Conservation (phyloP, 352 stramenopile genomes). For the Pythium diclinum region DNA sequence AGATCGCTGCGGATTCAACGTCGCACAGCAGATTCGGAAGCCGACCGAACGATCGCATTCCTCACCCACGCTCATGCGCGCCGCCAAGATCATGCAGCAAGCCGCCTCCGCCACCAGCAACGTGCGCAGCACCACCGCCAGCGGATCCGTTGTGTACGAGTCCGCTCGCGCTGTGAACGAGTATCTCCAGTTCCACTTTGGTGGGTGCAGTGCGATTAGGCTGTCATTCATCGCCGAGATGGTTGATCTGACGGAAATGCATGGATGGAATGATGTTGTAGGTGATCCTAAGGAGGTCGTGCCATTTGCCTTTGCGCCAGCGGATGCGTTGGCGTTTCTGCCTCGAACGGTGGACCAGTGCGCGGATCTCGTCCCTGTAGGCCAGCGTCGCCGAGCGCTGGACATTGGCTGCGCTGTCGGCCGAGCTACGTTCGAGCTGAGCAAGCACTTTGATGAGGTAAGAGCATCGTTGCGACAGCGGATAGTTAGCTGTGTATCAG, state of each 20-base stretch:
- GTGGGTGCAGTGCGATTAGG: slow-evolving; percentile 23
- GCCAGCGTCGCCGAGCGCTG: slow-evolving; percentile 76
- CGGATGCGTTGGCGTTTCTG: slow-evolving; percentile 86
- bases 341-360: slow-evolving; percentile 78
- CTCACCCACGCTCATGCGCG: slow-evolving; percentile 15
- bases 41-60: slow-evolving; percentile 8
- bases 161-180: slow-evolving; percentile 84
- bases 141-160: slow-evolving; percentile 86
- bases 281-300: slow-evolving; percentile 62
- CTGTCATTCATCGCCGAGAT: not conserved
- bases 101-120: slow-evolving; percentile 13
- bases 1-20: not conserved
- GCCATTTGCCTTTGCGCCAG: slow-evolving; percentile 66
- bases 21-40: not conserved
- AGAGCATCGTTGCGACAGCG: not conserved
- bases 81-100: slow-evolving; percentile 24
- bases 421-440: slow-evolving; percentile 92
- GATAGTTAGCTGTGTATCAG: not conserved
- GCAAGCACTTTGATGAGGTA: slow-evolving; percentile 90
- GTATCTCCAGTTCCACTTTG: slow-evolving; percentile 92
- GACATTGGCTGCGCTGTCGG: slow-evolving; percentile 95
- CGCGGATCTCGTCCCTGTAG: slow-evolving; percentile 45
- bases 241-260: not conserved
- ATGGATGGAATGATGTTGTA: slow-evolving; percentile 17
- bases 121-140: slow-evolving; percentile 85